Evolutionary conservation across 257 asterid genomes (phyloP).

Genomic region (Scutellaria galericulata): DNA sequence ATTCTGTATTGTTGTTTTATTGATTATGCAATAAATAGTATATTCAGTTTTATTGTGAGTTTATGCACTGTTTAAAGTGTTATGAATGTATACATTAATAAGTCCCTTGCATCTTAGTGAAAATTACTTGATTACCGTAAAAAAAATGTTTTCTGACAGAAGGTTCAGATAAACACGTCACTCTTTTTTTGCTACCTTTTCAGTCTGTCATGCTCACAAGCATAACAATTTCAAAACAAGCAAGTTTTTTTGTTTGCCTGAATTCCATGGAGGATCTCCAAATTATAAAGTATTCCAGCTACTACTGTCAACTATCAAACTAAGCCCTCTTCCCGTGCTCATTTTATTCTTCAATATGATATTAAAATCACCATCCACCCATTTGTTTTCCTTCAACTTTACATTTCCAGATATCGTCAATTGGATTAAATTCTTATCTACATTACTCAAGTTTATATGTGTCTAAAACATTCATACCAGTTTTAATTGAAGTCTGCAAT

Average conservation of each 20-base stretch:
- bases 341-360: not conserved
- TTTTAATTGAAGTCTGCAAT: not conserved
- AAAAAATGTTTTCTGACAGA: not conserved
- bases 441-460: not conserved
- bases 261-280: not conserved
- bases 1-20: not conserved
- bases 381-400: not conserved
- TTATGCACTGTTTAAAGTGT: not conserved
- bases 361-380: not conserved
- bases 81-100: not conserved
- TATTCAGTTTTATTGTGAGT: not conserved
- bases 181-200: not conserved
- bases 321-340: not conserved
- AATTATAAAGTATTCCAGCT: not conserved
- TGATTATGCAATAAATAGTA: not conserved
- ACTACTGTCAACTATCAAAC: not conserved
- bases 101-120: slow-evolving; percentile 2
- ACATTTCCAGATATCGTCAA: not conserved
- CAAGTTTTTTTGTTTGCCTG: not conserved
- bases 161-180: not conserved
- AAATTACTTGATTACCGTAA: not conserved
- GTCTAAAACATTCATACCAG: not conserved
- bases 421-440: not conserved
- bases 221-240: not conserved
- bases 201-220: not conserved